Evolutionary conservation across 352 stramenopile species (phyloP), one percentile per base, ranked within the genome.

Genomic region (Albugo laibachii): DNA sequence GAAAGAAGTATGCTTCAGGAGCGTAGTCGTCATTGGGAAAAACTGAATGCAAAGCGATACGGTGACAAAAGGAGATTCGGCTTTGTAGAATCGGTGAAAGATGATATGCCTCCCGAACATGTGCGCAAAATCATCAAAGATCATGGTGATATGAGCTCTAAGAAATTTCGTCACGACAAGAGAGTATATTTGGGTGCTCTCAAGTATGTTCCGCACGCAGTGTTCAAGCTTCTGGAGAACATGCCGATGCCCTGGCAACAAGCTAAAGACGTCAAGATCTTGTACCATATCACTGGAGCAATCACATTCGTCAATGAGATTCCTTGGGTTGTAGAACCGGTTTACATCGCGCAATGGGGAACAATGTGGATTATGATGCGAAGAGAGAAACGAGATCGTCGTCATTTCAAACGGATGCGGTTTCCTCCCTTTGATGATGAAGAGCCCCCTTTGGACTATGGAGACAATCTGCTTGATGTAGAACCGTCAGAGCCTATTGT

Each of bases 321-420:
- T 39, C 96, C 96, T 38, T 96, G 89, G 65, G 96, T 99, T 15
- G 97, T 99, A 54, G 96, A 99, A 76, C 95, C 95, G 0, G 80
- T 99, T 6, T 99, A 98, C 69, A 88, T 97, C 36, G 96, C 96
- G n/a, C 96, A 99, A 57, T 99, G 96, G 96, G 95, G 94, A 18
- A 97, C 92, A 14, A 98, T 97, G 68, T 99, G 96, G 96, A 95
- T 99, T 57, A 98, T 99, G 93, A 99, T 99, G 96, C 74, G 96
- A 27, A 80, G 94, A 38, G 96, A 99, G 63, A 99, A 99, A 65
- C 73, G 95, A 38, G 96, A 99, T 62, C 83, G 96, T 43, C 76
- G 89, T 8, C 94, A 99, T 65, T 99, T 99, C 59, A 99, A 99
- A 62, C 81, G 96, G 35, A 99, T 99, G 93, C 82, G 96, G 21